Evolutionary conservation across 176 grass and related monocot species (phyloP).

Genomic region (Hordeum marinum): DNA sequence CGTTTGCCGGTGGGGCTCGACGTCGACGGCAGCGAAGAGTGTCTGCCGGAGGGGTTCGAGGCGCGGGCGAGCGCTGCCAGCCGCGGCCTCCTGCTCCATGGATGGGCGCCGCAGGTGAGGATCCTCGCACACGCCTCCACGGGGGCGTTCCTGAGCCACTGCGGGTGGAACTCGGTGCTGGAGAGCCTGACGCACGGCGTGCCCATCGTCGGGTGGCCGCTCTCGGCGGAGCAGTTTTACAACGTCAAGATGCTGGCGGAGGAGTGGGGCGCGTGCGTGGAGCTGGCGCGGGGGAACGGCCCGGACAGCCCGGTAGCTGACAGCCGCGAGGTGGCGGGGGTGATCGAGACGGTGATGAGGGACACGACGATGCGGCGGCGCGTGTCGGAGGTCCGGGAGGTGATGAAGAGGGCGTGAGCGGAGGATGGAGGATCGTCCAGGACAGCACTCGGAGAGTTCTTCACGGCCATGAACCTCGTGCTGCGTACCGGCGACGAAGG

Average conservation of each 20-base stretch:
- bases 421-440: background rate
- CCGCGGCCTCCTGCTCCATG: background rate
- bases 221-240: constrained; percentile 31
- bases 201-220: constrained; percentile 28
- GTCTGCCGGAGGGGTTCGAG: background rate
- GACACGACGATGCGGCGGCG: background rate
- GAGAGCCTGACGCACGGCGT: constrained; percentile 10
- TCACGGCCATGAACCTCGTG: background rate
- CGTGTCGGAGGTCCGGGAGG: background rate
- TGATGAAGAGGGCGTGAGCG: background rate
- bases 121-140: background rate
- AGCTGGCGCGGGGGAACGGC: constrained; percentile 24
- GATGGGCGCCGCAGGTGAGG: background rate
- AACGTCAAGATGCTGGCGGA: constrained; percentile 20
- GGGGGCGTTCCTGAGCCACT: background rate
- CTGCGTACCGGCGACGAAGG: no score
- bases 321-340: background rate
- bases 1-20: background rate
- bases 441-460: background rate
- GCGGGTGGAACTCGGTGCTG: constrained; percentile 8
- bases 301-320: background rate
- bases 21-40: background rate
- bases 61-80: background rate
- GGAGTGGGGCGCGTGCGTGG: constrained; percentile 26
- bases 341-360: no score